Percentiles rank a stretch among this genome's conserved stretches.
phyloP scores from a whole-genome alignment of 345 rosid genomes.

The Diplotaxis tenuifolia region DNA sequence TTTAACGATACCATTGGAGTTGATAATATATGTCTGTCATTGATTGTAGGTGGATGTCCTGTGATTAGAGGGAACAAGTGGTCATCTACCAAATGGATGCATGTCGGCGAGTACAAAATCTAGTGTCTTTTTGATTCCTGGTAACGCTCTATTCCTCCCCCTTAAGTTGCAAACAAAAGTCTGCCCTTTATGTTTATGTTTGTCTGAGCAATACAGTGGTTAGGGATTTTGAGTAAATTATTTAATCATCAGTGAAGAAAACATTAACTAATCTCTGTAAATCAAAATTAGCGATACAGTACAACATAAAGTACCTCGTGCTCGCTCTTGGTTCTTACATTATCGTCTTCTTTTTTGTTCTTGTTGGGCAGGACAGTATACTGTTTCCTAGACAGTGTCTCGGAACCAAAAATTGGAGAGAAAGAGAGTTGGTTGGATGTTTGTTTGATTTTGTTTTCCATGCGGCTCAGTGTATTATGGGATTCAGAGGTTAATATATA shows the following conservation, averaged over 20 bases:
- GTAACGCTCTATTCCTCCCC: conserved; percentile 1
- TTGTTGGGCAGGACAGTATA: conserved; percentile 22
- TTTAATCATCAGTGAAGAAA: conserved; percentile 1
- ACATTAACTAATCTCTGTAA: not conserved
- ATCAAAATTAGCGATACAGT: not conserved
- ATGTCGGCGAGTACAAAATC: conserved; percentile 59
- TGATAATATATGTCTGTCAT: not conserved
- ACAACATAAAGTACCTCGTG: not conserved
- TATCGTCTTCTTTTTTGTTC: not conserved
- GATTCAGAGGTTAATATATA: conserved; percentile 24
- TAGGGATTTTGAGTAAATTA: not conserved
- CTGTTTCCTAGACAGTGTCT: conserved; percentile 1
- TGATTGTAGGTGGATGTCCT: conserved; percentile 74
- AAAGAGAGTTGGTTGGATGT: conserved; percentile 24
- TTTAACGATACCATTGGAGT: not conserved
- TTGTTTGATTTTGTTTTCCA: conserved; percentile 1
- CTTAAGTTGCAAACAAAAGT: not conserved
- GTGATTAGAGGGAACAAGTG: conserved; percentile 90
- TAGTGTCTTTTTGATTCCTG: conserved; percentile 20
- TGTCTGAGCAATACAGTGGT: conserved; percentile 4
- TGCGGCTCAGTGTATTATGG: conserved; percentile 31
- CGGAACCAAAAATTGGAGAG: conserved; percentile 9
- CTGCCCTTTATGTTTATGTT: not conserved
- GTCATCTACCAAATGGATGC: conserved; percentile 97
- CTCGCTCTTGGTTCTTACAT: conserved; percentile 16